Conservation (phyloP, 2,329 filamentous ascomycete species). For the Pleomassaria siparia region DNA sequence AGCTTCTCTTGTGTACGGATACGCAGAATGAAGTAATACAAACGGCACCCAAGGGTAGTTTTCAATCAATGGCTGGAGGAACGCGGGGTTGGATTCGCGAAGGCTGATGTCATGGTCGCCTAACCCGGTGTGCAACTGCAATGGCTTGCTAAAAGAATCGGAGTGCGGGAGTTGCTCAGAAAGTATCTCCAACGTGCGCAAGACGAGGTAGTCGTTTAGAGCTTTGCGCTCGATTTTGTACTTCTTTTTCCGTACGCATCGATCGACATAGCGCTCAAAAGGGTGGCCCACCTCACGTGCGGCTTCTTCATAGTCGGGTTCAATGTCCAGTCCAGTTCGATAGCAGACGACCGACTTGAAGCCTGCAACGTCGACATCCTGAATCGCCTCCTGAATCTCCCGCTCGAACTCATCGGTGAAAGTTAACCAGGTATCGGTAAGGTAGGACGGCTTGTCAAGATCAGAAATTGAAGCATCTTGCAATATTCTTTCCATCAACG, state of each 20-base stretch:
- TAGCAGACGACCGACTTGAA: slow-evolving; percentile 88
- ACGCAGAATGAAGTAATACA: slow-evolving; percentile 77
- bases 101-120: slow-evolving; percentile 78
- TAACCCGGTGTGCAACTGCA: slow-evolving; percentile 83
- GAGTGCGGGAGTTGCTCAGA: slow-evolving; percentile 37
- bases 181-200: slow-evolving; percentile 63
- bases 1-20: slow-evolving; percentile 77
- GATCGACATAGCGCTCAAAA: slow-evolving; percentile 47
- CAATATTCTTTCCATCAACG: slow-evolving; percentile 58
- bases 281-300: slow-evolving; percentile 35
- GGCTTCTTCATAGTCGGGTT: slow-evolving; percentile 47
- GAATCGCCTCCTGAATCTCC: slow-evolving; percentile 59
- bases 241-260: slow-evolving; percentile 40
- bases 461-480: slow-evolving; percentile 41
- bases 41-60: slow-evolving; percentile 70
- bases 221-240: slow-evolving; percentile 62
- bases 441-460: slow-evolving; percentile 34
- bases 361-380: slow-evolving; percentile 68
- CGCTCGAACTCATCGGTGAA: slow-evolving; percentile 55
- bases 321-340: slow-evolving; percentile 66
- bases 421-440: slow-evolving; percentile 42
- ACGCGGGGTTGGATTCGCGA: slow-evolving; percentile 69
- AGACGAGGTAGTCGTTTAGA: slow-evolving; percentile 71
- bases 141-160: slow-evolving; percentile 61
- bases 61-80: slow-evolving; percentile 72